Base-by-base conservation (phyloP, 768 basidiomycete genomes). In the Mycena crocata region DNA sequence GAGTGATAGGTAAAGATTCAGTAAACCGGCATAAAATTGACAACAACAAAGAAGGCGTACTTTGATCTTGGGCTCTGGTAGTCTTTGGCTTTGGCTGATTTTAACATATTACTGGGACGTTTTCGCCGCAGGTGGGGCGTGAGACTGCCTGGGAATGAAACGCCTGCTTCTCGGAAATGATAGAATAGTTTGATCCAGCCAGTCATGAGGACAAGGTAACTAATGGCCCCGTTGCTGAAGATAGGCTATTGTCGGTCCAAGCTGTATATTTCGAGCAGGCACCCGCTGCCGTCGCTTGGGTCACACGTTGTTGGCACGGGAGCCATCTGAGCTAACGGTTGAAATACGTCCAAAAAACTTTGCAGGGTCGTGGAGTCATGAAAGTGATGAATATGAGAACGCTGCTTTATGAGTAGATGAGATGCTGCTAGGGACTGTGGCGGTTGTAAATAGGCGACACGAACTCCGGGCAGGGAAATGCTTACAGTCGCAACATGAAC, bases 231-330 rank as follows among this genome's bases (percentile, higher is more conserved):
- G 7, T 3, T 26, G 54, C 13, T n/a, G 19, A 39, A 44, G 51
- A 62, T 62, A 54, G 31, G 51, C 24, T 54, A 45, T 45, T 51
- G 30, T 31, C 30, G 49, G 58, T 40, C 2, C 26, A 39, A 24
- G 9, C 7, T 50, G 37, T 28, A 42, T 30, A 23, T 31, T 51
- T 42, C 39, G n/a, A 52, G 12, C 44, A 14, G 7, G 24, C 30
- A 30, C 55, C 39, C 55, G 40, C 55, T 45, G 56, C 35, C 60
- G 42, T 54, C 50, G 60, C 51, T 44, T 44, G 21, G 50, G 19
- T 5, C 24, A 15, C 34, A 37, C 26, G 14, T 9, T 52, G 28
- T 9, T 19, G 17, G 49, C 5, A 21, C 19, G 8, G 3, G 4
- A 5, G 19, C 23, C 3, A 21, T 5, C 34, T 37, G 35, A 37